A percentile compares a stretch with the other conserved stretches of the same genome.
Conservation (phyloP, 176 grass and related monocot species). For the Aegilops speltoides region DNA sequence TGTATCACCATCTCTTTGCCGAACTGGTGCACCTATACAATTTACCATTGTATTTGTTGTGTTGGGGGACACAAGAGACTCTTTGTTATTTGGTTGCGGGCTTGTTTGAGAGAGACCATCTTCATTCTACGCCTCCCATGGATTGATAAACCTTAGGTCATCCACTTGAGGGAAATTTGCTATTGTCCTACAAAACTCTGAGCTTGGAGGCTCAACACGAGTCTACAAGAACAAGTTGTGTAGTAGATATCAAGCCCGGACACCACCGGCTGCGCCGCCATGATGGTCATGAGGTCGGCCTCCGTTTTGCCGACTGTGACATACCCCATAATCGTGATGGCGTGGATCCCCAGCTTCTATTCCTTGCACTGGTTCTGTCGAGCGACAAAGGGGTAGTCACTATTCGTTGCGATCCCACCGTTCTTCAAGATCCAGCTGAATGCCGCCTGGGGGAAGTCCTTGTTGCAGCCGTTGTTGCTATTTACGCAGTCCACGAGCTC, state of each 20-base stretch:
- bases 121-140: no score
- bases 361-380: background rate
- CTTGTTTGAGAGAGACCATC: no score
- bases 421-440: background rate
- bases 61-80: no score
- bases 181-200: no score
- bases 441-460: background rate
- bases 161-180: no score
- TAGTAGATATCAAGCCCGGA: background rate
- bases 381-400: background rate
- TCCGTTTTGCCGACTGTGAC: background rate
- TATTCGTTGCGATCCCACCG: background rate
- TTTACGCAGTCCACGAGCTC: background rate
- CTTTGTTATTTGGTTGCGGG: no score
- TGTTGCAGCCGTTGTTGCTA: background rate
- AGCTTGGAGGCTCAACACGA: no score
- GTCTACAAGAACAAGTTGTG: no score
- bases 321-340: background rate
- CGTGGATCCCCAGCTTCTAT: background rate
- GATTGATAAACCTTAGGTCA: no score
- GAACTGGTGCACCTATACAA: no score
- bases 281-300: background rate
- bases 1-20: no score
- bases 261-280: background rate
- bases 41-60: no score